Percentiles rank a stretch among this genome's conserved stretches.
phyloP scores from a whole-genome alignment of 768 basidiomycete species.

The Clavaria fumosa region DNA sequence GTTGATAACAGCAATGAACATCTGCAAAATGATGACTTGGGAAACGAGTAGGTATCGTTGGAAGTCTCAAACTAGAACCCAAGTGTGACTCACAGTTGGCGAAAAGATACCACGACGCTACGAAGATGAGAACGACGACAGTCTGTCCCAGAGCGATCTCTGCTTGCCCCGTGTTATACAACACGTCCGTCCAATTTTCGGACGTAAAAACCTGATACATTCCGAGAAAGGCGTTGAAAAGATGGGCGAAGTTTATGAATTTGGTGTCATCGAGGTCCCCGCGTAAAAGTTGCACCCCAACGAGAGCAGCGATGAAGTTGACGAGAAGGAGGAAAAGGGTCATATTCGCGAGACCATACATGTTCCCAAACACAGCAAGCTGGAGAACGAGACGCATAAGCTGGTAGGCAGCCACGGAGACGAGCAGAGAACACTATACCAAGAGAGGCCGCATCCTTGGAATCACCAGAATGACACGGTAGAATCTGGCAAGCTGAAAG shows the following conservation, averaged over 20 bases:
- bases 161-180: slow-evolving; percentile 46
- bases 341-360: slow-evolving; percentile 88
- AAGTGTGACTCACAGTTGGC: slow-evolving; percentile 57
- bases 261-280: slow-evolving; percentile 49
- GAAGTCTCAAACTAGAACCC: slow-evolving; percentile 4
- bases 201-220: slow-evolving; percentile 85
- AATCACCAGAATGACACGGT: slow-evolving; percentile 79
- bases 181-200: slow-evolving; percentile 82
- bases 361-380: slow-evolving; percentile 83
- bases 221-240: slow-evolving; percentile 75
- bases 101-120: slow-evolving; percentile 78
- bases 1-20: slow-evolving; percentile 96
- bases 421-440: slow-evolving; percentile 28
- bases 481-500: slow-evolving; percentile 77
- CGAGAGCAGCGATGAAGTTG: slow-evolving; percentile 73
- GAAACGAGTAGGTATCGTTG: slow-evolving; percentile 4
- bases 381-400: slow-evolving; percentile 16
- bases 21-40: slow-evolving; percentile 80
- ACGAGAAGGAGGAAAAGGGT: slow-evolving; percentile 76
- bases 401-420: slow-evolving; percentile 2
- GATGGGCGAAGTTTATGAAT: slow-evolving; percentile 61
- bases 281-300: slow-evolving; percentile 71
- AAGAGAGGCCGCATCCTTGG: slow-evolving; percentile 83
- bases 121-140: slow-evolving; percentile 52
- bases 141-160: slow-evolving; percentile 56